phyloP scores from a whole-genome alignment of 78 protist genomes.

The Dictyostelium capitatum region DNA sequence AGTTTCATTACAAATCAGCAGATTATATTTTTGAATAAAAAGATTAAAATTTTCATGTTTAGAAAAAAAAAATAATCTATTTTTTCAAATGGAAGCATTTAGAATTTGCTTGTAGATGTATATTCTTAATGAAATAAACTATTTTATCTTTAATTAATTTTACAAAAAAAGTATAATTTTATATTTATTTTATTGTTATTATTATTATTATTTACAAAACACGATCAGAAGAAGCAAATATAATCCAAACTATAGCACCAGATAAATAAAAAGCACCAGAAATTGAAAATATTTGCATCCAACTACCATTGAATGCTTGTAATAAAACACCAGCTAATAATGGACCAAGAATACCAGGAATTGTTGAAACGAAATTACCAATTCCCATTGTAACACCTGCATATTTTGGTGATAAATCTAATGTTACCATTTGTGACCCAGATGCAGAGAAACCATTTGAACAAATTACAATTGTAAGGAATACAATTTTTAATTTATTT shows the following conservation, averaged over 20 bases:
- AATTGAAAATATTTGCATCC: constrained; percentile 30
- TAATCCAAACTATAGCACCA: constrained; percentile 39
- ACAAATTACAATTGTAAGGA: constrained; percentile 18
- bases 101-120: too few relatives aligned
- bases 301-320: constrained; percentile 2
- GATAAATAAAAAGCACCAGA: constrained; percentile 13
- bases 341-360: constrained; percentile 54
- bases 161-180: background rate
- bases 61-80: too few relatives aligned
- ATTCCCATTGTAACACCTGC: constrained; percentile 56
- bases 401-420: constrained; percentile 39
- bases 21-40: too few relatives aligned
- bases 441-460: constrained; percentile 21
- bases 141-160: too few relatives aligned
- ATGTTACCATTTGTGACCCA: constrained; percentile 23
- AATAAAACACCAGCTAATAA: constrained; percentile 41
- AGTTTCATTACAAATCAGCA: too few relatives aligned
- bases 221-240: constrained; percentile 20
- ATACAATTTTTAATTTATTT: background rate
- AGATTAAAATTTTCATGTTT: too few relatives aligned
- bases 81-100: too few relatives aligned
- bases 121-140: too few relatives aligned
- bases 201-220: background rate
- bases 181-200: background rate
- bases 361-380: constrained; percentile 39